A percentile compares a stretch with the other conserved stretches of the same genome.
Evolutionary conservation across 345 rosid genomes (phyloP).

Genomic region (Citropsis articulata): DNA sequence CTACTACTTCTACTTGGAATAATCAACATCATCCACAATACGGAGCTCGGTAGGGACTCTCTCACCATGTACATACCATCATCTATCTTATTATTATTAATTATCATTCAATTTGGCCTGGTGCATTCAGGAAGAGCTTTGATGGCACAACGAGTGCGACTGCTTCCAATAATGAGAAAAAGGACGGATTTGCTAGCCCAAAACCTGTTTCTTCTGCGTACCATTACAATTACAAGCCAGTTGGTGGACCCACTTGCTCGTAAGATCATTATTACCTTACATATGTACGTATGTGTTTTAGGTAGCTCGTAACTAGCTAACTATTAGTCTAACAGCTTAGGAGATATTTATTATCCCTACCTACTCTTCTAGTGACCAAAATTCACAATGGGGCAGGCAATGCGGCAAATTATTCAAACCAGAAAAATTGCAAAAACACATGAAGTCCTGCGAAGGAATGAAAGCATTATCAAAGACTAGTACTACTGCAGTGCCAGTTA

Average conservation of each 20-base stretch:
- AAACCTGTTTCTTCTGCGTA: conserved; percentile 25
- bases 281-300: neutral
- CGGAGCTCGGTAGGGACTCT: conserved; percentile 29
- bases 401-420: conserved; percentile 74
- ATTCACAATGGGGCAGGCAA: conserved; percentile 46
- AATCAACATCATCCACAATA: conserved; percentile 36
- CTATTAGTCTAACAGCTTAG: neutral
- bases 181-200: conserved; percentile 32
- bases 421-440: conserved; percentile 69
- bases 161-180: conserved; percentile 25
- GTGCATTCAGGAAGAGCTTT: conserved; percentile 36
- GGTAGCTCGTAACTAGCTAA: no score
- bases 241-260: conserved; percentile 62
- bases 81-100: neutral
- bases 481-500: conserved; percentile 4
- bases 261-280: conserved; percentile 26
- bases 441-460: conserved; percentile 64
- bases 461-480: conserved; percentile 27
- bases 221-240: conserved; percentile 27
- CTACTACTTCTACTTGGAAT: conserved; percentile 32
- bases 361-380: neutral
- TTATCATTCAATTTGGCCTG: neutral
- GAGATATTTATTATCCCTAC: no score
- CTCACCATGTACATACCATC: no score
- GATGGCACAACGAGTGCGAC: conserved; percentile 32